phyloP scores from a whole-genome alignment of 768 basidiomycete species.

The Erythrobasidium yunnanense region DNA sequence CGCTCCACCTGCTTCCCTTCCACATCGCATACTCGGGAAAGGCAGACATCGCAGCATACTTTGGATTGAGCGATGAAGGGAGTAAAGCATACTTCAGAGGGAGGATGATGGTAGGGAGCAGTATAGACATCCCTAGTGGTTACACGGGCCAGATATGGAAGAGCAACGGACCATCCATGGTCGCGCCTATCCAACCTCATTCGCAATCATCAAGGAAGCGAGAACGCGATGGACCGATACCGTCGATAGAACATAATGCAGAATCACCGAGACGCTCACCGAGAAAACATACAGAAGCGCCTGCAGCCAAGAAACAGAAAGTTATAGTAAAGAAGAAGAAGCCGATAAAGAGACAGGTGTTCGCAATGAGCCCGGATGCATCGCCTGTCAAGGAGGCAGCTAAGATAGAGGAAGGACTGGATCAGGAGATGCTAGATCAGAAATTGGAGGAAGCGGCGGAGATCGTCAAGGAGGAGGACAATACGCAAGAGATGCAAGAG shows the following conservation, averaged over 20 bases:
- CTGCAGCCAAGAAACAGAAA: neutral
- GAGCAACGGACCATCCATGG: slow-evolving; percentile 4
- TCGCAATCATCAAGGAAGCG: neutral
- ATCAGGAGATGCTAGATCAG: neutral
- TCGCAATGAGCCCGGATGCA: slow-evolving; percentile 19
- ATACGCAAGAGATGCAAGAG: neutral
- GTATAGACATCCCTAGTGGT: neutral
- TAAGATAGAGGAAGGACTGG: neutral
- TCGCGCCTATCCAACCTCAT: slow-evolving; percentile 4
- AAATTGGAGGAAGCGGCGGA: neutral
- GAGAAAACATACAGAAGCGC: neutral
- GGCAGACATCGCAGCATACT: neutral
- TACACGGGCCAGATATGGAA: slow-evolving; percentile 25
- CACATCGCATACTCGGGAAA: slow-evolving; percentile 21
- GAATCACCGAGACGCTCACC: slow-evolving; percentile 12
- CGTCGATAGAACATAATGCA: neutral
- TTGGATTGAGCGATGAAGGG: neutral
- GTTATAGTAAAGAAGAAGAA: neutral
- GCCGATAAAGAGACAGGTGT: neutral
- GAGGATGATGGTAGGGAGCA: slow-evolving; percentile 6
- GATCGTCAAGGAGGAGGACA: neutral
- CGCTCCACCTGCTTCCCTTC: slow-evolving; percentile 20
- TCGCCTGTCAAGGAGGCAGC: slow-evolving; percentile 6
- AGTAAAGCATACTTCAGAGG: slow-evolving; percentile 18
- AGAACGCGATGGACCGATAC: neutral